These are phyloP conservation scores for Apophysomyces ossiformis DNA, from an alignment of 371 early-diverging fungal species.

Conservation along the genomic window DNA sequence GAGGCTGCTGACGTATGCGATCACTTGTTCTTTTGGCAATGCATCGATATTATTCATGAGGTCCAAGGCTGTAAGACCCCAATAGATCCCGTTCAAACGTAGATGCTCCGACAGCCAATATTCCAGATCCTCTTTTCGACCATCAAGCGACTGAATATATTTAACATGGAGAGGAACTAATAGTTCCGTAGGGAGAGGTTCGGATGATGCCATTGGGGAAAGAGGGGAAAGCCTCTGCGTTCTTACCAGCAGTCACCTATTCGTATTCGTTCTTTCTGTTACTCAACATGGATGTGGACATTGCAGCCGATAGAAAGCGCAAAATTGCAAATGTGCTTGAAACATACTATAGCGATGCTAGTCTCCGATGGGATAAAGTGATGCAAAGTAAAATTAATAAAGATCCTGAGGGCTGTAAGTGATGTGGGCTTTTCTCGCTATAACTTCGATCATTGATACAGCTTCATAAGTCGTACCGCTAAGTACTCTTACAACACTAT, in stretches of 20 bases:
- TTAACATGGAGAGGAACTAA: conserved; percentile 69
- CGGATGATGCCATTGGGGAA: neutral
- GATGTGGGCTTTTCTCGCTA: neutral
- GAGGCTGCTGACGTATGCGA: conserved; percentile 79
- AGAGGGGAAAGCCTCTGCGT: neutral
- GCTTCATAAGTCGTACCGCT: conserved; percentile 31
- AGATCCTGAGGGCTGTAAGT: conserved; percentile 39
- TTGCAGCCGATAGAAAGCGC: conserved; percentile 6
- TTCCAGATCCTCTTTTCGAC: conserved; percentile 82
- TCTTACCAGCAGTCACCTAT: neutral
- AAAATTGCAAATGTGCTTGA: conserved; percentile 39
- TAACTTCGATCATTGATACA: neutral
- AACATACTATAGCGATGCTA: conserved; percentile 51
- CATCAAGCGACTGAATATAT: conserved; percentile 80
- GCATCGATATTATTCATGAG: conserved; percentile 75
- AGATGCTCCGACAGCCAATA: conserved; percentile 95
- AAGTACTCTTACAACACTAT: conserved; percentile 19
- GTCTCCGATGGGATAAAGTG: conserved; percentile 45
- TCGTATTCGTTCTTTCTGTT: neutral
- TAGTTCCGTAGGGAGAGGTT: conserved; percentile 17
- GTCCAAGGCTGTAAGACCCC: conserved; percentile 89
- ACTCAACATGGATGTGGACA: neutral
- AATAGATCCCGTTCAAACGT: conserved; percentile 91
- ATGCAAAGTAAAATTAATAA: conserved; percentile 30
- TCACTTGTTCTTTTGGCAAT: conserved; percentile 73